Conservation (phyloP, 192 early-diverging fungal species). For the Coemansia sp. region DNA sequence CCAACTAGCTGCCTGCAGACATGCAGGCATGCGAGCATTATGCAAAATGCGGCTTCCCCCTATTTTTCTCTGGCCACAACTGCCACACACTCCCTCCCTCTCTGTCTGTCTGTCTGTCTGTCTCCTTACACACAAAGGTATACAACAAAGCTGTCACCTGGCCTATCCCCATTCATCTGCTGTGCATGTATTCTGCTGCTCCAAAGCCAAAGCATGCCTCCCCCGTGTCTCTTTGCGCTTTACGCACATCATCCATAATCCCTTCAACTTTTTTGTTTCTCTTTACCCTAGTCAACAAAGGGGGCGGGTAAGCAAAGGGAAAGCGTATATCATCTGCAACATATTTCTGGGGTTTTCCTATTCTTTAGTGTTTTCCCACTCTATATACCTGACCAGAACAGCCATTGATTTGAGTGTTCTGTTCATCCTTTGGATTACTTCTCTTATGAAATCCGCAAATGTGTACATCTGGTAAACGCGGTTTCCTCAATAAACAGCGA, state of each 20-base stretch:
- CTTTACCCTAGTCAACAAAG: no score
- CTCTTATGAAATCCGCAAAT: no score
- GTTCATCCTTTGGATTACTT: no score
- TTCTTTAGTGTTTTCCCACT: not conserved
- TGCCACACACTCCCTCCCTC: constrained; percentile 2
- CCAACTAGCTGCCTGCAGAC: not conserved
- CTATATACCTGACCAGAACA: not conserved
- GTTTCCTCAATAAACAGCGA: no score
- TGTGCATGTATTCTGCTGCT: not conserved
- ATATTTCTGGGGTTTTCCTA: not conserved
- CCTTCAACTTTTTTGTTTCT: no score
- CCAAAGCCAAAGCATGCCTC: not conserved
- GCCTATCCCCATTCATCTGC: not conserved
- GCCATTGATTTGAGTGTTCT: no score
- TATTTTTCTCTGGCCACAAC: not conserved
- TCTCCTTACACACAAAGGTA: not conserved
- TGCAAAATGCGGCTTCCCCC: not conserved
- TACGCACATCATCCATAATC: not conserved
- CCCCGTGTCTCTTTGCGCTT: no score
- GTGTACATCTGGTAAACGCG: no score
- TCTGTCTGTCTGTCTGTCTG: not conserved
- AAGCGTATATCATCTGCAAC: not conserved
- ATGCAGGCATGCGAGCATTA: constrained; percentile 8
- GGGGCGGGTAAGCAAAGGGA: no score
- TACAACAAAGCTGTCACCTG: not conserved